phyloP scores from a whole-genome alignment of 208 protist genomes.

The Jaenimonas drosophilae region DNA sequence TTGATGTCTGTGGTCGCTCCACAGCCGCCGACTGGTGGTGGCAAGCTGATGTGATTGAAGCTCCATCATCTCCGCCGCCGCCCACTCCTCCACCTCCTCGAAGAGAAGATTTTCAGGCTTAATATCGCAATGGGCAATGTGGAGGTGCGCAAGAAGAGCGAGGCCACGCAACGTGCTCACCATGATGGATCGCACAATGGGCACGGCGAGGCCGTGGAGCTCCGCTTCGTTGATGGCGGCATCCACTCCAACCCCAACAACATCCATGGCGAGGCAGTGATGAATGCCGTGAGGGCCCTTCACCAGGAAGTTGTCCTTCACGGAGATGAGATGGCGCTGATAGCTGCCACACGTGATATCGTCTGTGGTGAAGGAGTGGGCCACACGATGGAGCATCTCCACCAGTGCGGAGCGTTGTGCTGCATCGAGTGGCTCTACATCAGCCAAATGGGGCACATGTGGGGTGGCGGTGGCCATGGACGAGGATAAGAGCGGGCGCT shows the following conservation, averaged over 20 bases:
- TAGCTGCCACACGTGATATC: constrained; percentile 2
- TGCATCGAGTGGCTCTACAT: too few species aligned
- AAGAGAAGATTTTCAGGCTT: constrained; percentile 91
- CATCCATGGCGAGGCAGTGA: constrained; percentile 92
- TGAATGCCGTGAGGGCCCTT: constrained; percentile 54
- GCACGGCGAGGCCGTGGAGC: constrained; percentile 86
- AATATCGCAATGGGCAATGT: constrained; percentile 93
- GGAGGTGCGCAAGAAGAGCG: constrained; percentile 79
- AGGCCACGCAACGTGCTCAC: constrained; percentile 39
- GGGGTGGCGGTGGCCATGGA: too few species aligned
- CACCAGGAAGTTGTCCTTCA: constrained; percentile 42
- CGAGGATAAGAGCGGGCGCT: too few species aligned
- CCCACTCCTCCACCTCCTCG: constrained; percentile 18
- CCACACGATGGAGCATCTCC: too few species aligned
- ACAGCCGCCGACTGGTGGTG: constrained; percentile 4
- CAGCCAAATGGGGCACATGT: too few species aligned
- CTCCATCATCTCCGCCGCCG: constrained; percentile 16
- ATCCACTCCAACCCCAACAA: constrained; percentile 90
- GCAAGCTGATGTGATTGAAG: constrained; percentile 19
- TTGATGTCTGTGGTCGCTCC: constrained; percentile 14
- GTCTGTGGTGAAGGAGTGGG: too few species aligned
- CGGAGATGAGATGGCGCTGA: constrained; percentile 9
- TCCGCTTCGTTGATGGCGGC: constrained; percentile 80
- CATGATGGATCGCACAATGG: constrained; percentile 60
- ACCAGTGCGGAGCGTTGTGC: too few species aligned